A percentile compares a stretch with the other conserved stretches of the same genome.
These are phyloP conservation scores for Gentiana straminea DNA, from an alignment of 257 asterid species.

Conservation along the genomic window DNA sequence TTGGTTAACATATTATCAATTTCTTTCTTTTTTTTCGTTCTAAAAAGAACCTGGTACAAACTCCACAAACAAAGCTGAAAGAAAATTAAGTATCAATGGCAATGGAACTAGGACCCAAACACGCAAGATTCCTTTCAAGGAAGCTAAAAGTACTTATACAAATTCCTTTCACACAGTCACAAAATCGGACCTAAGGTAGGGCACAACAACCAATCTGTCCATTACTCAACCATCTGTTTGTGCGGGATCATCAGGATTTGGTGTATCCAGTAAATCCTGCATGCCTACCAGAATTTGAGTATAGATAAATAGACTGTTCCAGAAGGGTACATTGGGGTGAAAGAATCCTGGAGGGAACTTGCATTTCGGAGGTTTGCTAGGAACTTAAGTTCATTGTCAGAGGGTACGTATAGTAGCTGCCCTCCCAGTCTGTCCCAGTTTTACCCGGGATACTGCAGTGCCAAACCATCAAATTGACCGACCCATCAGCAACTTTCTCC, in stretches of 20 bases:
- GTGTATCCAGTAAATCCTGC: constrained; percentile 31
- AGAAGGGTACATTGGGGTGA: constrained; percentile 89
- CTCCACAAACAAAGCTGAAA: too few relatives aligned
- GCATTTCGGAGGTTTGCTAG: constrained; percentile 86
- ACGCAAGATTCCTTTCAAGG: too few relatives aligned
- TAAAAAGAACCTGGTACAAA: too few relatives aligned
- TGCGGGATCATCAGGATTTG: constrained; percentile 32
- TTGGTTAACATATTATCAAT: too few relatives aligned
- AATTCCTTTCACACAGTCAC: too few relatives aligned
- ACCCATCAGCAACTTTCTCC: constrained; percentile 18
- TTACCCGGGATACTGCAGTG: constrained; percentile 26
- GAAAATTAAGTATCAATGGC: too few relatives aligned
- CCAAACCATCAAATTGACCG: constrained; percentile 23
- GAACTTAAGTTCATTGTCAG: constrained; percentile 67
- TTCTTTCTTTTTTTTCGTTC: too few relatives aligned
- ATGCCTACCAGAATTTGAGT: constrained; percentile 44
- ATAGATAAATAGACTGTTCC: constrained; percentile 84
- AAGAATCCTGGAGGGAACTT: constrained; percentile 74
- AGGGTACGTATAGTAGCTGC: constrained; percentile 56
- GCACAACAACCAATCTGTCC: constrained; percentile 9
- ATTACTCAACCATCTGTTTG: constrained; percentile 23
- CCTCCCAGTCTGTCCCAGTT: constrained; percentile 68
- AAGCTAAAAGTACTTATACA: too few relatives aligned
- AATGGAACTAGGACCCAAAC: too few relatives aligned
- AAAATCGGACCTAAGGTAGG: too few relatives aligned